A percentile compares a stretch with the other conserved stretches of the same genome.
These are phyloP conservation scores for Acarospora socialis DNA, from an alignment of 2,329 filamentous ascomycete genomes.

Conservation along the genomic window DNA sequence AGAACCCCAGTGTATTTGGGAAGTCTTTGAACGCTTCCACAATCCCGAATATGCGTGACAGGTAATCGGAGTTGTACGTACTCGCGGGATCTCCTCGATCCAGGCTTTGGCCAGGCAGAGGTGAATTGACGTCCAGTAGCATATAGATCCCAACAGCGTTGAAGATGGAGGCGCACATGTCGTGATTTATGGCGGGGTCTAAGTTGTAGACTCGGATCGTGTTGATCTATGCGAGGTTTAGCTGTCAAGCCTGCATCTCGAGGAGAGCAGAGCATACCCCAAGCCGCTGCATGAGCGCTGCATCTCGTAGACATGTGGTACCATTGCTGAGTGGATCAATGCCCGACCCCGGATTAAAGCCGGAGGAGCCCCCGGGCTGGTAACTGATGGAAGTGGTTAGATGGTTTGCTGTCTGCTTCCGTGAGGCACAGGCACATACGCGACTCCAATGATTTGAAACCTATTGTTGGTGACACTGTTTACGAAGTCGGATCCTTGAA, in stretches of 20 bases:
- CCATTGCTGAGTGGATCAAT: slow-evolving; percentile 43
- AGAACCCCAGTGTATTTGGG: slow-evolving; percentile 52
- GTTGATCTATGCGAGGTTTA: slow-evolving; percentile 32
- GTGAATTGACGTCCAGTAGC: slow-evolving; percentile 51
- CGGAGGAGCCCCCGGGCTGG: slow-evolving; percentile 47
- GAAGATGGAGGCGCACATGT: slow-evolving; percentile 45
- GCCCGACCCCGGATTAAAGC: slow-evolving; percentile 35
- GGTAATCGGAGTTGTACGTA: slow-evolving; percentile 42
- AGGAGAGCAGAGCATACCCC: slow-evolving; percentile 31
- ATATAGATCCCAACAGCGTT: slow-evolving; percentile 53
- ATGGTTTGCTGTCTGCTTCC: background rate
- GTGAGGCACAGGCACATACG: slow-evolving; percentile 27
- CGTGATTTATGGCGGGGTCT: slow-evolving; percentile 42
- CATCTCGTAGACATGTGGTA: slow-evolving; percentile 47
- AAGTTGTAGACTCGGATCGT: slow-evolving; percentile 53
- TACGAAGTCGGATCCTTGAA: slow-evolving; percentile 47
- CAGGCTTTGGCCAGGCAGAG: slow-evolving; percentile 40
- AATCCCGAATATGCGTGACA: slow-evolving; percentile 45
- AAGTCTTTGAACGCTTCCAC: slow-evolving; percentile 54
- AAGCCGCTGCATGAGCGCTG: slow-evolving; percentile 47
- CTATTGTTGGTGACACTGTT: slow-evolving; percentile 43
- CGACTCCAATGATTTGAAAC: slow-evolving; percentile 48
- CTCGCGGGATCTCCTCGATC: slow-evolving; percentile 40
- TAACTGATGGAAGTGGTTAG: slow-evolving; percentile 29
- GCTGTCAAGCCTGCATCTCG: slow-evolving; percentile 3